phyloP scores from a whole-genome alignment of 768 basidiomycete species.

The Auriculariales sp. region DNA sequence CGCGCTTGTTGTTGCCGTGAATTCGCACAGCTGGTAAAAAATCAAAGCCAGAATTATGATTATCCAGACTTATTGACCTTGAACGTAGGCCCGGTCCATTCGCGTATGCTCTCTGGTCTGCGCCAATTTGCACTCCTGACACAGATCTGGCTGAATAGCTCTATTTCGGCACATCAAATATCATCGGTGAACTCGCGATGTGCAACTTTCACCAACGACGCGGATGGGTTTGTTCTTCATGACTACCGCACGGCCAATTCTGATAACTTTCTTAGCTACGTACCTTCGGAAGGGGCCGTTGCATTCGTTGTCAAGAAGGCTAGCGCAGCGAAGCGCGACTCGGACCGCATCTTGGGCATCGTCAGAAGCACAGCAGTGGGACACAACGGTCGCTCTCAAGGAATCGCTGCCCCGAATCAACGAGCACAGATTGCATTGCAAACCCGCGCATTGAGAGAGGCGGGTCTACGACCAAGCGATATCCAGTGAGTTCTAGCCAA shows the following conservation, averaged over 20 bases:
- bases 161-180: conserved; percentile 18
- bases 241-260: too few relatives aligned
- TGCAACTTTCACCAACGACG: conserved; percentile 20
- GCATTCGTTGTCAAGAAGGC: conserved; percentile 21
- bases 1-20: conserved; percentile 20
- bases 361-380: conserved; percentile 18
- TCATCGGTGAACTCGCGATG: conserved; percentile 19
- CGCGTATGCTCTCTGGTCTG: neutral
- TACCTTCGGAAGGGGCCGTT: conserved; percentile 22
- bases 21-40: too few relatives aligned
- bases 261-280: too few relatives aligned
- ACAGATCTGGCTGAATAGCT: conserved; percentile 19
- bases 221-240: too few relatives aligned
- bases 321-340: conserved; percentile 20
- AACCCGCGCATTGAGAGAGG: conserved; percentile 15
- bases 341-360: conserved; percentile 19
- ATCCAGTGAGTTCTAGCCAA: conserved; percentile 24
- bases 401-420: conserved; percentile 20
- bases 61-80: too few relatives aligned
- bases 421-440: conserved; percentile 21
- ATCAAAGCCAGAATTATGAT: too few relatives aligned
- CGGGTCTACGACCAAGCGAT: conserved; percentile 16
- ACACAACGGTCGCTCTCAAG: conserved; percentile 23
- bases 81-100: conserved; percentile 18
- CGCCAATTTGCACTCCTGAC: neutral